Conservation (phyloP, 257 asterid species). For the Handroanthus guayacan region DNA sequence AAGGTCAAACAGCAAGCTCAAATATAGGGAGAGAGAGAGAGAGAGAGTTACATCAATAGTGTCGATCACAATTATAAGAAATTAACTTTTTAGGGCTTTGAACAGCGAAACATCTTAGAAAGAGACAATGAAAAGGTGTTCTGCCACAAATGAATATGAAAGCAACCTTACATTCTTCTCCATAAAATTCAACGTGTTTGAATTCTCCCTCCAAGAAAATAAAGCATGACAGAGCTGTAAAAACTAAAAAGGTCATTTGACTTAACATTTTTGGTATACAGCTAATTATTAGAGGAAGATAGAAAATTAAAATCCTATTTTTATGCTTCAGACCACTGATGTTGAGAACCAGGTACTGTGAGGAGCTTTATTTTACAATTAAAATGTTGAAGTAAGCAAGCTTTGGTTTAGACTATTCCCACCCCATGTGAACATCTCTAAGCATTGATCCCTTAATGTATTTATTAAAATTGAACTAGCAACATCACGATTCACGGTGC, state of each 20-base stretch:
- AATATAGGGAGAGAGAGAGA: too few relatives aligned
- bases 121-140: too few relatives aligned
- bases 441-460: conserved; percentile 4
- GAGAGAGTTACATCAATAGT: neutral
- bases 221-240: neutral
- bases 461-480: neutral
- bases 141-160: conserved; percentile 7
- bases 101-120: neutral
- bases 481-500: neutral
- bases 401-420: neutral
- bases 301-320: conserved; percentile 7
- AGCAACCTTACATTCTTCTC: neutral
- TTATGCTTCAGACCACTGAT: conserved; percentile 9
- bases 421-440: neutral
- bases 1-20: neutral
- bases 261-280: neutral
- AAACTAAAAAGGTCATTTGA: neutral
- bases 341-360: neutral
- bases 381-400: neutral
- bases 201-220: neutral
- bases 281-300: neutral
- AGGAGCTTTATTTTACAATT: neutral
- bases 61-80: conserved; percentile 6
- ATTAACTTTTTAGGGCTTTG: neutral
- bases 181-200: neutral